Conservation (phyloP, 2,329 filamentous ascomycete species). For the Phialocephala sp. region DNA sequence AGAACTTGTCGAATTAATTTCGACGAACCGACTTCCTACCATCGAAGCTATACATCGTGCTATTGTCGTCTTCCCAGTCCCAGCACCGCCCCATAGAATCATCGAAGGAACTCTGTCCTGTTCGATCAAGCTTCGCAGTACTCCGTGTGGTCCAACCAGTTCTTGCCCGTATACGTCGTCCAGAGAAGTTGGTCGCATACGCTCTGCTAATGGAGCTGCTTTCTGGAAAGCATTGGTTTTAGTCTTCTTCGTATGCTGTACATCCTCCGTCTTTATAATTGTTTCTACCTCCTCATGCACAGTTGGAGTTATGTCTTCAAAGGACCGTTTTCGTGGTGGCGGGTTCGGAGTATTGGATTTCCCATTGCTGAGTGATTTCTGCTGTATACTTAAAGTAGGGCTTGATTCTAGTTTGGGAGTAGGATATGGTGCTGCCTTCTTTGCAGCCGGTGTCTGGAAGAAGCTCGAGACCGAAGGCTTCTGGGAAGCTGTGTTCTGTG, state of each 20-base stretch:
- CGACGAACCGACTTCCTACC: constrained; percentile 85
- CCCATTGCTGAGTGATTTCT: constrained; percentile 43
- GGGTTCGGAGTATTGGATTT: constrained; percentile 31
- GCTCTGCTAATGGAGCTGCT: constrained; percentile 86
- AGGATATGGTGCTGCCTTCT: constrained; percentile 50
- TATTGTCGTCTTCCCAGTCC: constrained; percentile 89
- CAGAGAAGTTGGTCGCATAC: constrained; percentile 84
- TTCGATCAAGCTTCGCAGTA: constrained; percentile 86
- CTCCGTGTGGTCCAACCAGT: constrained; percentile 82
- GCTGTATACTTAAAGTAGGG: constrained; percentile 43
- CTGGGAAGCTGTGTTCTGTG: constrained; percentile 54
- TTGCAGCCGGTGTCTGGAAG: constrained; percentile 66
- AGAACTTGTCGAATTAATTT: constrained; percentile 91
- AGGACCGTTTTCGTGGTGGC: constrained; percentile 40
- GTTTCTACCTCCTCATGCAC: constrained; percentile 27
- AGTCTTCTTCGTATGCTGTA: constrained; percentile 61
- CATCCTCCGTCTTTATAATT: constrained; percentile 17
- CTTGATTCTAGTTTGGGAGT: constrained; percentile 42
- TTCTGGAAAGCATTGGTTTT: constrained; percentile 69
- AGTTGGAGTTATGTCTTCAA: constrained; percentile 35
- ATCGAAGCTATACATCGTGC: constrained; percentile 86
- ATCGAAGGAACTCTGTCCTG: constrained; percentile 87
- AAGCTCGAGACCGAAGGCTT: constrained; percentile 57
- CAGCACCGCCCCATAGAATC: constrained; percentile 88
- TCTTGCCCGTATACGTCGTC: constrained; percentile 93